Evolutionary conservation across 1,139 yeast genomes (phyloP).

Genomic region (Trichomonascaceae sp.): DNA sequence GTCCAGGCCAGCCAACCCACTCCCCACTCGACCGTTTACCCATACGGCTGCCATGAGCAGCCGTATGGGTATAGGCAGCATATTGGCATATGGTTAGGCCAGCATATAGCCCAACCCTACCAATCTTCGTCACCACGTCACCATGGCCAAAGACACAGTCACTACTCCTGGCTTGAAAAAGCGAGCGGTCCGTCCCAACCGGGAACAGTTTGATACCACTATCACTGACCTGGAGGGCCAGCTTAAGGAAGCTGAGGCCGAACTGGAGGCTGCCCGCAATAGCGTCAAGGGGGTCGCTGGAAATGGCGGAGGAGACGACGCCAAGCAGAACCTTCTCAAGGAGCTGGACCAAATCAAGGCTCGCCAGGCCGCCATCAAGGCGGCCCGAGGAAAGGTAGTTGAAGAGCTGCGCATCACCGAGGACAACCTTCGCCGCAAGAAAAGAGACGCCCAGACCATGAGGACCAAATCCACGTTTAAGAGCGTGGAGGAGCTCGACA

Average conservation of each 20-base stretch:
- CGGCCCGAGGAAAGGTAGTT: conserved; percentile 51
- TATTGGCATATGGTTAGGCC: no score
- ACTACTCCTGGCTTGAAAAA: conserved; percentile 8
- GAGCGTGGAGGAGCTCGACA: conserved; percentile 66
- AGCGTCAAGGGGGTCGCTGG: conserved; percentile 16
- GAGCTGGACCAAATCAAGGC: conserved; percentile 53
- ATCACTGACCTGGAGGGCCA: conserved; percentile 50
- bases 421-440: conserved; percentile 59
- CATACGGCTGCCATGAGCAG: no score
- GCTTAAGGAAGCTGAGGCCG: conserved; percentile 54
- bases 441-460: conserved; percentile 57
- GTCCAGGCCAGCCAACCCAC: no score
- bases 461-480: conserved; percentile 61
- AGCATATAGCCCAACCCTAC: no score
- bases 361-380: conserved; percentile 58
- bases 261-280: conserved; percentile 17
- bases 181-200: conserved; percentile 25
- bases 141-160: no score
- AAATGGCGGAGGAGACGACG: conserved; percentile 28
- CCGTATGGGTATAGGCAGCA: no score
- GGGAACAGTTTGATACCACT: conserved; percentile 45
- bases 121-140: no score
- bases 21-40: no score
- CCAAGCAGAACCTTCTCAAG: conserved; percentile 50
- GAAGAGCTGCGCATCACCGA: conserved; percentile 69